Conservation (phyloP, 2,329 filamentous ascomycete species). For the Mycosphaerella arachidis region DNA sequence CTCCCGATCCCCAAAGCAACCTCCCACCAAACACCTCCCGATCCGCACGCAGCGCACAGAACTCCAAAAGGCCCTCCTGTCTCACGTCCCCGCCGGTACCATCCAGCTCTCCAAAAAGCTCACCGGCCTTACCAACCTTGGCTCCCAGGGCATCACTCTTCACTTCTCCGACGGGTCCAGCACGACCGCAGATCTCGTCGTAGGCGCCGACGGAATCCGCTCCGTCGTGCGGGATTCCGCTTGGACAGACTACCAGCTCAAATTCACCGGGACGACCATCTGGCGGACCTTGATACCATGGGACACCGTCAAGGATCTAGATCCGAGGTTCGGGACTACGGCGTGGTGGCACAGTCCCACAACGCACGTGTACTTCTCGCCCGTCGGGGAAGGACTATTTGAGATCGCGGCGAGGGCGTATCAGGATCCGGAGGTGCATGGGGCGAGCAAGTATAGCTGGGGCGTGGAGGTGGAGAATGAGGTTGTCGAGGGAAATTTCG, state of each 20-base stretch:
- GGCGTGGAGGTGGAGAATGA: slow-evolving; percentile 37
- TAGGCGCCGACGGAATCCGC: slow-evolving; percentile 52
- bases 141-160: slow-evolving; percentile 37
- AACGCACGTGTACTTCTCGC: slow-evolving; percentile 42
- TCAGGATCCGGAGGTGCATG: slow-evolving; percentile 10
- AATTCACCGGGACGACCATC: slow-evolving; percentile 48
- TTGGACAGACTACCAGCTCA: slow-evolving; percentile 42
- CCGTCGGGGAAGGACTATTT: slow-evolving; percentile 34
- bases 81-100: slow-evolving; percentile 41
- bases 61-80: slow-evolving; percentile 48
- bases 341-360: slow-evolving; percentile 44
- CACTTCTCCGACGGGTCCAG: slow-evolving; percentile 42
- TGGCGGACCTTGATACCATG: slow-evolving; percentile 44
- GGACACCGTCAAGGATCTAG: slow-evolving; percentile 27
- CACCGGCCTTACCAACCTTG: slow-evolving; percentile 36
- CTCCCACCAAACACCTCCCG: neutral
- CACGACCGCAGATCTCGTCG: slow-evolving; percentile 9
- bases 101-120: slow-evolving; percentile 48
- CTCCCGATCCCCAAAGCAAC: slow-evolving; percentile 7
- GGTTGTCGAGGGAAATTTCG: slow-evolving; percentile 38
- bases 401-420: slow-evolving; percentile 18
- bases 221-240: slow-evolving; percentile 44
- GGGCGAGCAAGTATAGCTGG: slow-evolving; percentile 33
- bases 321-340: slow-evolving; percentile 34
- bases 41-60: slow-evolving; percentile 27